Evolutionary conservation across 257 asterid genomes (phyloP).

Genomic region (Rubia yunnanensis): DNA sequence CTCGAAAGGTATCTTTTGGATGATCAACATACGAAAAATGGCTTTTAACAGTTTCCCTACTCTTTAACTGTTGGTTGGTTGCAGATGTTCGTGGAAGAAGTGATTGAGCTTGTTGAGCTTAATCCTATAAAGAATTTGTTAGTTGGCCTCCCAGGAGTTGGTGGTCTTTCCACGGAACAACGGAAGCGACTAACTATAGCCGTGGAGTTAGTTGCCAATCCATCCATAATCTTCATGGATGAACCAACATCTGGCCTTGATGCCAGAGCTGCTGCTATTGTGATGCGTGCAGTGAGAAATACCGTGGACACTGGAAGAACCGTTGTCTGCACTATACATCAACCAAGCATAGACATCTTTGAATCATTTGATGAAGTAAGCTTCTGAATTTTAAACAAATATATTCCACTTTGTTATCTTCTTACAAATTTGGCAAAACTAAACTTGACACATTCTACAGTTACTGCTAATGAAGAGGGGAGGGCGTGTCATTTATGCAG

Average conservation of each 20-base stretch:
- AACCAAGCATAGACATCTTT: constrained; percentile 58
- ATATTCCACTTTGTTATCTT: not conserved
- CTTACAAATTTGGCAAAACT: not conserved
- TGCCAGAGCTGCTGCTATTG: constrained; percentile 61
- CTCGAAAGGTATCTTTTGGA: constrained; percentile 24
- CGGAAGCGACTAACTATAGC: constrained; percentile 52
- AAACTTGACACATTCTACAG: constrained; percentile 15
- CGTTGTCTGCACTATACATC: constrained; percentile 53
- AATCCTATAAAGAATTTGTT: constrained; percentile 26
- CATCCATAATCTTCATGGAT: constrained; percentile 56
- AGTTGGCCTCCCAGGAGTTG: constrained; percentile 48
- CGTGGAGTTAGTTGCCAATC: constrained; percentile 54
- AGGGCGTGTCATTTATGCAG: constrained; percentile 40
- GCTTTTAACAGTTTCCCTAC: not conserved
- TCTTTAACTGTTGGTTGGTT: not conserved
- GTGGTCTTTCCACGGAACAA: constrained; percentile 53
- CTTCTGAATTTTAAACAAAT: not conserved
- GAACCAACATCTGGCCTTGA: constrained; percentile 63
- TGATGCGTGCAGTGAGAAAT: constrained; percentile 47
- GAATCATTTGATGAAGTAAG: constrained; percentile 52
- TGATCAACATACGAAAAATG: not conserved
- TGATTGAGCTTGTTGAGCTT: constrained; percentile 46
- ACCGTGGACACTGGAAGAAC: constrained; percentile 52
- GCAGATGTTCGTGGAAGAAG: constrained; percentile 50
- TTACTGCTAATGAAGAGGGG: constrained; percentile 50